Evolutionary conservation across 1,139 yeast species (phyloP).

Genomic region (Trichomonascaceae sp.): DNA sequence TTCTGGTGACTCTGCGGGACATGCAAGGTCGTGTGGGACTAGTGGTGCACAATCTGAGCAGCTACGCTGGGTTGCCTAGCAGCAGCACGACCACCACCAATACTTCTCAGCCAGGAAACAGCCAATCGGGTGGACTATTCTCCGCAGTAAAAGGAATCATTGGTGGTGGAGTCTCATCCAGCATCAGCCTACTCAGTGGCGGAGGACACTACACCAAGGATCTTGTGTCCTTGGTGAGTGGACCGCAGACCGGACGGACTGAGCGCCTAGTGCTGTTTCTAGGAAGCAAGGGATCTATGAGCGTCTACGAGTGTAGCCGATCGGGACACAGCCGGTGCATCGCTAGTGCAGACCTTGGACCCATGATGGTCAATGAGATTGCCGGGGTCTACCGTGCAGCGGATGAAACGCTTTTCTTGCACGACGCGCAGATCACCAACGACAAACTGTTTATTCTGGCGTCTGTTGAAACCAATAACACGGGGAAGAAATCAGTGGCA

Average conservation of each 20-base stretch:
- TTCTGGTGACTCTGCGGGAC: constrained; percentile 54
- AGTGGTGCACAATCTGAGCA: neutral
- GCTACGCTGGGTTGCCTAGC: no score
- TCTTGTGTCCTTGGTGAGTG: constrained; percentile 48
- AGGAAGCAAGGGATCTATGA: constrained; percentile 32
- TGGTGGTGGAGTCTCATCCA: constrained; percentile 10
- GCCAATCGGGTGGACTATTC: constrained; percentile 22
- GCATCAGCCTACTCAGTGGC: constrained; percentile 4
- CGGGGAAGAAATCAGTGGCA: constrained; percentile 31
- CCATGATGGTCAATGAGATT: constrained; percentile 28
- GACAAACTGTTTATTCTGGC: constrained; percentile 40
- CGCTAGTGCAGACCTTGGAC: constrained; percentile 25
- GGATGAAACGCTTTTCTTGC: constrained; percentile 29
- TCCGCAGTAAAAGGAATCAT: constrained; percentile 20
- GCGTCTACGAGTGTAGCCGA: constrained; percentile 36
- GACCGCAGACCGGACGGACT: constrained; percentile 41
- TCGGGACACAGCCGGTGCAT: constrained; percentile 30
- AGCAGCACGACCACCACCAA: no score
- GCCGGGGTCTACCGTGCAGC: constrained; percentile 33
- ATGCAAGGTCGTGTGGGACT: constrained; percentile 40
- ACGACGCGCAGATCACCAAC: constrained; percentile 35
- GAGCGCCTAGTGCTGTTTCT: constrained; percentile 32
- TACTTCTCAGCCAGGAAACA: no score
- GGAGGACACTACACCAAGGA: constrained; percentile 30
- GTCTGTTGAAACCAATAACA: constrained; percentile 25